Evolutionary conservation across 345 rosid genomes (phyloP), one percentile per base, ranked within the genome.

Genomic region (Pistacia integerrima): DNA sequence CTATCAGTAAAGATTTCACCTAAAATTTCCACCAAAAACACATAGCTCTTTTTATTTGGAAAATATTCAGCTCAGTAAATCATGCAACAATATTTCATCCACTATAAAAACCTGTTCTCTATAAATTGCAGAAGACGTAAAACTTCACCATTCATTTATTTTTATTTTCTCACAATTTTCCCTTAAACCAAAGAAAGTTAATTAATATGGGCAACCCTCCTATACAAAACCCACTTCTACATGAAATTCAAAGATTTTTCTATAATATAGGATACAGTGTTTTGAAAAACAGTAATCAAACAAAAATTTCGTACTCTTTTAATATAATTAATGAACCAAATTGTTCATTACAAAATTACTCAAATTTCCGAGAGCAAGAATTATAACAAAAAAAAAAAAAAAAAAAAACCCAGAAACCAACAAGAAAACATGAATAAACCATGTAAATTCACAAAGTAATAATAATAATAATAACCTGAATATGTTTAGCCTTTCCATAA

Each of bases 401-500:
- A 11, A 64, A 17, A 4, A 25, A 0, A 5, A n/a, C 48, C 35
- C 13, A 6, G 7, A 67, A 11, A 18, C 67, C 46, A 63, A 63
- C 16, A 35, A 18, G n/a, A 33, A 14, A 6, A 3, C 22, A 13
- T 61, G 44, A 30, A 9, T 28, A 28, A 61, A 61, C 7, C 65
- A 30, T 17, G 10, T 13, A 12, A 63, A 63, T 33, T 20, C 22
- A 65, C 25, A 65, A 44, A 1, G 25, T 11, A 66, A 22, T 4
- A 55, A n/a, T 1, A 54, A 25, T 9, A 11, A 0, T 16, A 12
- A 48, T 66, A 38, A 88, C 97, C 90, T 93, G 97, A 36, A 88
- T 88, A 70, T 87, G 97, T 81, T 93, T 93, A 61, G 97, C 97
- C 84, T 84, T 87, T 77, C 88, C 96, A 70, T 93, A 93, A 51